A percentile compares a stretch with the other conserved stretches of the same genome.
Conservation (phyloP, 2,329 filamentous ascomycete genomes). For the Hypoxylon sp. region DNA sequence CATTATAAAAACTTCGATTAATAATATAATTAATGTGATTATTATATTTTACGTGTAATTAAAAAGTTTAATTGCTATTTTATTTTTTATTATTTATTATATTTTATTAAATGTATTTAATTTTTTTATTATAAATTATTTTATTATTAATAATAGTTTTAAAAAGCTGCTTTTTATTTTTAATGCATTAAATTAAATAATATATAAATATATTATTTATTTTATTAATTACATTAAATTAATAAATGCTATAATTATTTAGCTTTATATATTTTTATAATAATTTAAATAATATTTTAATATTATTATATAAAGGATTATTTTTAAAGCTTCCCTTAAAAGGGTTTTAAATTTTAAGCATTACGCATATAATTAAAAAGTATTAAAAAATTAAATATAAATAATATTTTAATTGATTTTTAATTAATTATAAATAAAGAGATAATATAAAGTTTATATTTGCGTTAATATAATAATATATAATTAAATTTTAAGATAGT, state of each 20-base stretch:
- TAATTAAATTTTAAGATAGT: background rate
- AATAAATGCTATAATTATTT: no score
- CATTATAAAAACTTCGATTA: background rate
- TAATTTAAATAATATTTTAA: slow-evolving; percentile 1
- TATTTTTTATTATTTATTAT: no score
- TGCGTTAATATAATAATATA: background rate
- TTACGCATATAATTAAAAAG: slow-evolving; percentile 1
- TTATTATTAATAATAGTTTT: no score
- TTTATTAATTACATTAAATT: no score
- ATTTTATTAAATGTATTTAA: no score
- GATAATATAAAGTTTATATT: background rate
- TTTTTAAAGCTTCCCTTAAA: background rate
- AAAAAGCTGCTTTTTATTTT: no score
- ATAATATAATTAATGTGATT: background rate
- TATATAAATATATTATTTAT: no score
- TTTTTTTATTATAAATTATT: no score
- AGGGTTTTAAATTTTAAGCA: no score
- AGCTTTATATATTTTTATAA: background rate
- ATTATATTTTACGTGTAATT: no score
- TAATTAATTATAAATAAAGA: background rate
- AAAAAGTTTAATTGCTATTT: no score
- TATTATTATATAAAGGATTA: background rate
- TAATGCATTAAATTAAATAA: no score
- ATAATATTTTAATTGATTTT: background rate
- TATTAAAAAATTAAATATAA: slow-evolving; percentile 1